phyloP scores from a whole-genome alignment of 805 yeast species.

The Pichia phayaonensis region DNA sequence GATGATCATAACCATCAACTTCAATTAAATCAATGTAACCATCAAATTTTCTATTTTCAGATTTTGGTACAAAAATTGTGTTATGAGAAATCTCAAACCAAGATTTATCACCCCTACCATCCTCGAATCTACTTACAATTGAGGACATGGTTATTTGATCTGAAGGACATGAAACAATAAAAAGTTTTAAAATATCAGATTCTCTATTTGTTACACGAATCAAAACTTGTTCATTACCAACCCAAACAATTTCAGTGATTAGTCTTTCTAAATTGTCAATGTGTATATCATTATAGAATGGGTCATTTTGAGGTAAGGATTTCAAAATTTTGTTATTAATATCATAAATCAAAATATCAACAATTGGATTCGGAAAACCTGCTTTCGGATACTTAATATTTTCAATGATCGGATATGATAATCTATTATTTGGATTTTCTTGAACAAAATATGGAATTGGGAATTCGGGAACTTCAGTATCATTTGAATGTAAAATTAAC shows the following conservation, averaged over 20 bases:
- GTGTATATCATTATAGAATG: conserved; percentile 36
- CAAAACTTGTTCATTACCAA: conserved; percentile 45
- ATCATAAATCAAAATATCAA: conserved; percentile 44
- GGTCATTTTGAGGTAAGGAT: conserved; percentile 23
- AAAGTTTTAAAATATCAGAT: conserved; percentile 55
- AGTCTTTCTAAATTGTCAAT: conserved; percentile 36
- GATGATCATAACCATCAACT: conserved; percentile 56
- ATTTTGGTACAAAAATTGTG: conserved; percentile 50
- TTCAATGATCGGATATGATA: conserved; percentile 51
- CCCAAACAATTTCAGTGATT: conserved; percentile 68
- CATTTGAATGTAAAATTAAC: conserved; percentile 62
- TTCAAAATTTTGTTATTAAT: conserved; percentile 19
- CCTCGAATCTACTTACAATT: conserved; percentile 40
- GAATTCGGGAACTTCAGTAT: conserved; percentile 63
- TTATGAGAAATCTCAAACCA: conserved; percentile 77
- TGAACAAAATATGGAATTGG: conserved; percentile 72
- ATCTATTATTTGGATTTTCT: conserved; percentile 25
- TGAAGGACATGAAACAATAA: conserved; percentile 39
- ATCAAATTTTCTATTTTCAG: conserved; percentile 39
- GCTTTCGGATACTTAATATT: conserved; percentile 78
- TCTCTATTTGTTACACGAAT: conserved; percentile 56
- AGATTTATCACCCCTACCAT: conserved; percentile 39
- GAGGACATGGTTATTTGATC: conserved; percentile 21
- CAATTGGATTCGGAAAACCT: conserved; percentile 68
- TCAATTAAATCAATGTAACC: conserved; percentile 81